Percentiles rank a stretch among this genome's conserved stretches.
Evolutionary conservation across 495 filamentous ascomycete species (phyloP).

Genomic region (Thermochaetoides thermophila): DNA sequence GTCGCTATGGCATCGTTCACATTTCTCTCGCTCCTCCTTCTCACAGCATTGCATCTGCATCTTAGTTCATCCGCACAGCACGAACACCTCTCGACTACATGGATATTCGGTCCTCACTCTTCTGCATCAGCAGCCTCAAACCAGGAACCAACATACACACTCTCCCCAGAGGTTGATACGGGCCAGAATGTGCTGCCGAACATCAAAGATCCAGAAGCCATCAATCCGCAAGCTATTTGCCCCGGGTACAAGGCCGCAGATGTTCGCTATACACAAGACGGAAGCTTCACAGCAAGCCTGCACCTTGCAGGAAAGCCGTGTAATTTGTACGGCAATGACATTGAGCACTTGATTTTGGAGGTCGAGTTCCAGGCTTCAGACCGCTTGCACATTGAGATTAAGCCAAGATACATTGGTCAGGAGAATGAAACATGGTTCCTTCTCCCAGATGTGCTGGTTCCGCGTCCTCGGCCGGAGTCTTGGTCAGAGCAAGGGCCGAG

Average conservation of each 20-base stretch:
- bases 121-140: too few relatives aligned
- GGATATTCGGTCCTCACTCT: too few relatives aligned
- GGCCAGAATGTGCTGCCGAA: slow-evolving; percentile 53
- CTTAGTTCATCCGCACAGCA: background rate
- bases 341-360: slow-evolving; percentile 45
- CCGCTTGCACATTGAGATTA: slow-evolving; percentile 66
- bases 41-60: slow-evolving; percentile 2
- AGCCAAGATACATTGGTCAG: slow-evolving; percentile 46
- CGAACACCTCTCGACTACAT: background rate
- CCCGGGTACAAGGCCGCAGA: slow-evolving; percentile 61
- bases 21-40: too few relatives aligned
- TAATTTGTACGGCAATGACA: slow-evolving; percentile 59
- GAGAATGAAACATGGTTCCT: slow-evolving; percentile 55
- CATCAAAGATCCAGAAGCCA: slow-evolving; percentile 54
- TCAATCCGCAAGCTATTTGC: slow-evolving; percentile 57
- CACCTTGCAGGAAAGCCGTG: slow-evolving; percentile 51
- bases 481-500: slow-evolving; percentile 15
- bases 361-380: slow-evolving; percentile 59
- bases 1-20: too few relatives aligned
- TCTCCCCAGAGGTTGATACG: slow-evolving; percentile 40
- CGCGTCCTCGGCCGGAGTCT: slow-evolving; percentile 36
- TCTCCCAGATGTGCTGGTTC: slow-evolving; percentile 48
- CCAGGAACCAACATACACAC: slow-evolving; percentile 12
- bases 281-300: slow-evolving; percentile 45
- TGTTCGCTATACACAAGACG: slow-evolving; percentile 26